Evolutionary conservation across 441 rosid genomes (phyloP), one percentile per base, ranked within the genome.

Genomic region (Flueggea neowawraea): DNA sequence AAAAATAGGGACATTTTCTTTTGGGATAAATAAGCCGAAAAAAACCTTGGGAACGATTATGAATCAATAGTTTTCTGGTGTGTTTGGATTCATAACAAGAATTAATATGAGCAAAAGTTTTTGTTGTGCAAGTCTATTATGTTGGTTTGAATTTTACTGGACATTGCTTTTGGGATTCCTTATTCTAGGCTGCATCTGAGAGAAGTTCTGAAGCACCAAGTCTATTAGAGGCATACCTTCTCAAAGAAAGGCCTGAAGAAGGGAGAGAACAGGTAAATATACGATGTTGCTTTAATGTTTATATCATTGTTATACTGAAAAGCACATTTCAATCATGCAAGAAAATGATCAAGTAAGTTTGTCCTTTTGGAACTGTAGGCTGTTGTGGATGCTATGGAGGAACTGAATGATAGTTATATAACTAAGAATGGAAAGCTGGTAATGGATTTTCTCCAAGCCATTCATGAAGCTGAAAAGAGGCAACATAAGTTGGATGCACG

Each of bases 401-500:
- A 87, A 66, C 54, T 75, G 69, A 76, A 72, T 74, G 89, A 80
- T 67, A 78, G 68, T 73, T 69, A 73, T 70, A 69, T 75, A 62
- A 81, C 81, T 13, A 75, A 81, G 65, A 92, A 88, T 73, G 96
- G 96, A 61, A 90, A 82, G 66, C 59, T 92, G 81, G 78, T 95
- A 70, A 68, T 95, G 62, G 84, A 82, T 71, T 92, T 95, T 81
- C 81, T 95, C 33, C 72, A 84, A 83, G 96, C 97, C 59, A 90
- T 95, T 66, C 98, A 92, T 72, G 82, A 77, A 44, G 97, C 98
- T 67, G 97, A 92, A 78, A 77, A 85, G 61, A 79, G 89, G 77
- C 98, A 92, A 77, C 93, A 97, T 57, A 87, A 90, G 67, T 60
- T 87, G 63, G 98, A 92, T 83, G 88, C 94, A 68, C 85, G 32